Evolutionary conservation across 1,284 basidiomycete genomes (phyloP).

Genomic region (Puccinia coronata): DNA sequence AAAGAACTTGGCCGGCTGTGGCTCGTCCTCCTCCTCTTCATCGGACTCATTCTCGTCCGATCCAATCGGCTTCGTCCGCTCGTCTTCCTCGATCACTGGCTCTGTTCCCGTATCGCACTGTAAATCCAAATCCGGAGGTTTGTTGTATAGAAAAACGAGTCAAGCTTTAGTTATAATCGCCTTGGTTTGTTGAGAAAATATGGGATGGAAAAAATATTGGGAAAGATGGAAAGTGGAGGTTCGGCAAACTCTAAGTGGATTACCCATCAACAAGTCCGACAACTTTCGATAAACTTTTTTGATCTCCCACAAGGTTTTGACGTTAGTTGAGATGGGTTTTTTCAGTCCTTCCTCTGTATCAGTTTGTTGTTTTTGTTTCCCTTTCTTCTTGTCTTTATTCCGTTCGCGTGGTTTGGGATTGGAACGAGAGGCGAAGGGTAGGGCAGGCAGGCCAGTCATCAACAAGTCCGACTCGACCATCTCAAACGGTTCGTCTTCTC

Average conservation of each 20-base stretch:
- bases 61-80: constrained; percentile 6
- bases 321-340: constrained; percentile 27
- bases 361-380: neutral
- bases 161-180: neutral
- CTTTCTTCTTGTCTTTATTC: constrained; percentile 32
- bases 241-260: constrained; percentile 22
- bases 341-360: constrained; percentile 12
- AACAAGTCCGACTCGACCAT: constrained; percentile 12
- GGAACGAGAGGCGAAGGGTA: constrained; percentile 37
- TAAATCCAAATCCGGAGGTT: too few species aligned
- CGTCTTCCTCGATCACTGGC: constrained; percentile 9
- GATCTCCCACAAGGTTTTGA: constrained; percentile 47
- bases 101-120: constrained; percentile 17
- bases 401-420: constrained; percentile 3
- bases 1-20: neutral
- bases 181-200: neutral
- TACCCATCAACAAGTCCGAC: constrained; percentile 27
- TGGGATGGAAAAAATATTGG: neutral
- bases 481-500: constrained; percentile 38
- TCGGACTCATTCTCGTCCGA: constrained; percentile 21
- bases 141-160: neutral
- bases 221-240: neutral
- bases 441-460: constrained; percentile 21
- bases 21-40: constrained; percentile 36
- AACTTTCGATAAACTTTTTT: constrained; percentile 40